phyloP scores from a whole-genome alignment of 306 rosid genomes.

The Lathyrus sativus region DNA sequence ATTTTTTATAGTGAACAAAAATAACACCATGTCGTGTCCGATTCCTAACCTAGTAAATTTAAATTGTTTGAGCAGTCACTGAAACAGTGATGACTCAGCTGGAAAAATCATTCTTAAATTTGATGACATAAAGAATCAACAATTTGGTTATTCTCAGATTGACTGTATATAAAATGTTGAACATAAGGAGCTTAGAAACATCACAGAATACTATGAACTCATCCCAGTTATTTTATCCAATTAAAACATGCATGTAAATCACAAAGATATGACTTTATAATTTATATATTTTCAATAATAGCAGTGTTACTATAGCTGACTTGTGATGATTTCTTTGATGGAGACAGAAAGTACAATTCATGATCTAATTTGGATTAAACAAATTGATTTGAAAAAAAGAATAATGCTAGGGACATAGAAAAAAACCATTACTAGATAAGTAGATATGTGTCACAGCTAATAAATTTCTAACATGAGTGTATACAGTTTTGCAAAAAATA shows the following conservation, averaged over 20 bases:
- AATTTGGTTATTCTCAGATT: conserved; percentile 13
- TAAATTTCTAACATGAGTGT: conserved; percentile 22
- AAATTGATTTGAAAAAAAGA: conserved; percentile 1
- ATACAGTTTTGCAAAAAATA: neutral
- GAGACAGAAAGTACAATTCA: conserved; percentile 13
- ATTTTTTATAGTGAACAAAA: no score
- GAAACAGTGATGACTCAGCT: neutral
- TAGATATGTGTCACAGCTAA: conserved; percentile 16
- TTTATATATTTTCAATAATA: neutral
- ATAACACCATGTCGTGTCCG: neutral
- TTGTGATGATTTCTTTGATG: conserved; percentile 18
- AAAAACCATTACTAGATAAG: neutral
- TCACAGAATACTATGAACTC: conserved; percentile 1
- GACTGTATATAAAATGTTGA: neutral
- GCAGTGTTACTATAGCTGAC: conserved; percentile 24
- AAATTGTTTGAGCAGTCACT: conserved; percentile 15
- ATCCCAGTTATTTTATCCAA: neutral
- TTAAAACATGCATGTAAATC: conserved; percentile 4
- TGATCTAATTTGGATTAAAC: conserved; percentile 6
- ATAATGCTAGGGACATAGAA: neutral
- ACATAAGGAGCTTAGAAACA: conserved; percentile 1
- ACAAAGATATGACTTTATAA: neutral
- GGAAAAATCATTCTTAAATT: conserved; percentile 23
- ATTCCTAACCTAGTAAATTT: neutral
- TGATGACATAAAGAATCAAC: conserved; percentile 20